phyloP scores from a whole-genome alignment of 1,284 basidiomycete genomes.

The Anthracocystis setariae region DNA sequence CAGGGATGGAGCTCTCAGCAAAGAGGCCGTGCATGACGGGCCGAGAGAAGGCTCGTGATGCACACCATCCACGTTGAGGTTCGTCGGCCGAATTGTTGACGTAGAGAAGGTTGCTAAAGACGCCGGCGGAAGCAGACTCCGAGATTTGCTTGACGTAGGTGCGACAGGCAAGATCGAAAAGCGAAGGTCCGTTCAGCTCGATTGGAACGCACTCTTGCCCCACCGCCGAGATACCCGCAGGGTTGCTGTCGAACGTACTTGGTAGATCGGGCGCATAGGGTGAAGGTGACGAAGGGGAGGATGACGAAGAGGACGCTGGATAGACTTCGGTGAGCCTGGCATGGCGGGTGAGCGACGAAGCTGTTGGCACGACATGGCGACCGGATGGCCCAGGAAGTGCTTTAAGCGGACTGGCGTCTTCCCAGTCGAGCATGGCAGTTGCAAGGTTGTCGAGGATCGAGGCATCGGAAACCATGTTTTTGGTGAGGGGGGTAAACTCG shows the following conservation, averaged over 20 bases:
- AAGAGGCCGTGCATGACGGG: conserved; percentile 69
- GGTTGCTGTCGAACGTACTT: conserved; percentile 3
- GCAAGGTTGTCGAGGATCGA: conserved; percentile 35
- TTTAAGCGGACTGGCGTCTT: conserved; percentile 44
- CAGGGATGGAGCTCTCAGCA: conserved; percentile 65
- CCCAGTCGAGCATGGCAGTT: conserved; percentile 46
- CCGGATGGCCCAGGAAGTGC: conserved; percentile 21
- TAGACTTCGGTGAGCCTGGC: conserved; percentile 6
- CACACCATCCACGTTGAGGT: conserved; percentile 68
- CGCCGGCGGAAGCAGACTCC: conserved; percentile 58
- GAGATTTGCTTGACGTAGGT: conserved; percentile 63
- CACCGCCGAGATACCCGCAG: conserved; percentile 42
- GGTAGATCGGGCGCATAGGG: conserved; percentile 22
- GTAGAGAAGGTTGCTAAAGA: conserved; percentile 60
- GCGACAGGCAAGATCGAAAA: conserved; percentile 39
- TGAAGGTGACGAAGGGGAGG: conserved; percentile 25
- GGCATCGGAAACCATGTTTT: conserved; percentile 55
- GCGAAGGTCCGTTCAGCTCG: conserved; percentile 40
- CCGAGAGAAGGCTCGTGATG: conserved; percentile 67
- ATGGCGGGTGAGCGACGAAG: conserved; percentile 5
- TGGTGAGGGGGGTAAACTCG: conserved; percentile 60
- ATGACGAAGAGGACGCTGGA: conserved; percentile 19
- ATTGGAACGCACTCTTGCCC: conserved; percentile 62
- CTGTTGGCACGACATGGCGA: conserved; percentile 29
- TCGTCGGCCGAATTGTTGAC: conserved; percentile 47